A percentile compares a stretch with the other conserved stretches of the same genome.
These are phyloP conservation scores for Elsinoe necatrix DNA, from an alignment of 2,329 filamentous ascomycete genomes.

Conservation along the genomic window DNA sequence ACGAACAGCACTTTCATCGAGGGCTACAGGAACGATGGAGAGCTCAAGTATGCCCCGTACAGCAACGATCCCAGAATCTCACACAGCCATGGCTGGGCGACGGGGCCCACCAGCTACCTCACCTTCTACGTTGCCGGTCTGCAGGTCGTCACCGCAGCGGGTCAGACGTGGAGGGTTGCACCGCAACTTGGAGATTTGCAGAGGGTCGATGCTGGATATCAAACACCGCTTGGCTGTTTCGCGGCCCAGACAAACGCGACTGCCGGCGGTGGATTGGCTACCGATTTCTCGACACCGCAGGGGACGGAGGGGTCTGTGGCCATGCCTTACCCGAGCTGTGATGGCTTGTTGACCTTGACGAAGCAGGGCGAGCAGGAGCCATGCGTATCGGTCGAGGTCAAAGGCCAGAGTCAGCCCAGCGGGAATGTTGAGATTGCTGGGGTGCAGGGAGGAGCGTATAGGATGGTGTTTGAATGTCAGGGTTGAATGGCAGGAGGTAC, in stretches of 20 bases:
- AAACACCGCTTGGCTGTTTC: conserved; percentile 6
- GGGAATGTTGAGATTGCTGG: conserved; percentile 18
- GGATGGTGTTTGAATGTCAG: conserved; percentile 6
- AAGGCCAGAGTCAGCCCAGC: not conserved
- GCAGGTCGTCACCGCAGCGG: conserved; percentile 28
- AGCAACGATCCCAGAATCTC: conserved; percentile 40
- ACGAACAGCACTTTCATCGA: conserved; percentile 47
- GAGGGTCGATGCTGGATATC: conserved; percentile 15
- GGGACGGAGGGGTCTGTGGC: conserved; percentile 11
- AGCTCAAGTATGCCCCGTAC: conserved; percentile 44
- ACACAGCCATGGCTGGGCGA: conserved; percentile 46
- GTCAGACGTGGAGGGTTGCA: conserved; percentile 17
- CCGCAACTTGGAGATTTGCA: conserved; percentile 16
- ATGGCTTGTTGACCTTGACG: conserved; percentile 15
- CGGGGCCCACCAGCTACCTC: conserved; percentile 39
- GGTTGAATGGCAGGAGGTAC: not conserved
- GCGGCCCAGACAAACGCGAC: conserved; percentile 13
- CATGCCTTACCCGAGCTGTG: conserved; percentile 17
- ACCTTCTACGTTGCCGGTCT: conserved; percentile 37
- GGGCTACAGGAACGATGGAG: conserved; percentile 40
- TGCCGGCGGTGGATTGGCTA: not conserved
- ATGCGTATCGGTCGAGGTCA: conserved; percentile 16
- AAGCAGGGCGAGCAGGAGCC: conserved; percentile 13
- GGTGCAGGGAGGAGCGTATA: conserved; percentile 14
- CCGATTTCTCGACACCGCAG: conserved; percentile 4